Conservation (phyloP, 176 grass and related monocot species). For the Puya raimondii region DNA sequence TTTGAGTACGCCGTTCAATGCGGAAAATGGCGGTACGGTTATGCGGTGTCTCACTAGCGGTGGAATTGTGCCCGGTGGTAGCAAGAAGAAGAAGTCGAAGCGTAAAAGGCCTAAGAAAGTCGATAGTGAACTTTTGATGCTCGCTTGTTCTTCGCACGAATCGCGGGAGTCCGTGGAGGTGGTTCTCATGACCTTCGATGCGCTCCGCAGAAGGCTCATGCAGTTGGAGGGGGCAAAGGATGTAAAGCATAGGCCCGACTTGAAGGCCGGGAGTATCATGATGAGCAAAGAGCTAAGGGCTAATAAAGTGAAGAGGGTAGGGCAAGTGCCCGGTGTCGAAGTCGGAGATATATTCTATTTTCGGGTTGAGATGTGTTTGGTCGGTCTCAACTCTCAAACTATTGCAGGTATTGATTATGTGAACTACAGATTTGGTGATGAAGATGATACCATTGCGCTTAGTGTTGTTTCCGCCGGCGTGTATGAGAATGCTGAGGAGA, state of each 20-base stretch:
- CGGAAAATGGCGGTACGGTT: not conserved
- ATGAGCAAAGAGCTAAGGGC: constrained; percentile 53
- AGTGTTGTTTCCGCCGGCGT: constrained; percentile 77
- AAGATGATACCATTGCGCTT: constrained; percentile 51
- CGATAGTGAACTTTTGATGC: constrained; percentile 20
- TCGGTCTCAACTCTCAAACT: constrained; percentile 59
- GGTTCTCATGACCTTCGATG: constrained; percentile 75
- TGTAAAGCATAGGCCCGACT: constrained; percentile 42
- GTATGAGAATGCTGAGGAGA: constrained; percentile 74
- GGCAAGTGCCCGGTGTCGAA: constrained; percentile 52
- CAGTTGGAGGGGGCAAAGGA: constrained; percentile 68
- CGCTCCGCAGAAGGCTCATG: constrained; percentile 50
- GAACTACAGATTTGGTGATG: constrained; percentile 36
- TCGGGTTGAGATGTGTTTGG: constrained; percentile 80
- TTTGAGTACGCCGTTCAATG: constrained; percentile 21
- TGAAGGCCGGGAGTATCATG: constrained; percentile 85
- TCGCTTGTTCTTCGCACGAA: constrained; percentile 38
- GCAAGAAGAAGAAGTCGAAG: constrained; percentile 22
- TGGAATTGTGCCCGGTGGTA: not conserved
- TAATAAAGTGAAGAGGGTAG: constrained; percentile 67
- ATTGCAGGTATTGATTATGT: constrained; percentile 80
- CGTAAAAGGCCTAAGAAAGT: constrained; percentile 27
- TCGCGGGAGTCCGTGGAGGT: constrained; percentile 59
- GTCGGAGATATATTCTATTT: constrained; percentile 94
- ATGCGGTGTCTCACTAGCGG: not conserved